phyloP scores from a whole-genome alignment of 192 early-diverging fungal genomes.

The Coemansia sp. region DNA sequence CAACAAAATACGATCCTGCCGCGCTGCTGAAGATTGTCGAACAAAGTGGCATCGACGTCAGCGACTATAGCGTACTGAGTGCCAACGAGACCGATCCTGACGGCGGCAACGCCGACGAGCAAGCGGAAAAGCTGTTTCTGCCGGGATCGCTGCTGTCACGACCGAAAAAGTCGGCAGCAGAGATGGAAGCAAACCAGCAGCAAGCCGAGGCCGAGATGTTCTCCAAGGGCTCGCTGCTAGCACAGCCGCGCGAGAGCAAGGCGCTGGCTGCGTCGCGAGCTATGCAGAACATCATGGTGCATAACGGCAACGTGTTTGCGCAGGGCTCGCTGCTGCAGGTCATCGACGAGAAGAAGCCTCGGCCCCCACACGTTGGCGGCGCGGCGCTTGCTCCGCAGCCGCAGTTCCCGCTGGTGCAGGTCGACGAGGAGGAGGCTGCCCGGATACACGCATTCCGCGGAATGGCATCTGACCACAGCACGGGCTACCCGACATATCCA shows the following conservation, averaged over 20 bases:
- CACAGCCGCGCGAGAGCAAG: conserved; percentile 48
- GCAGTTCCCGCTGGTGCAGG: conserved; percentile 36
- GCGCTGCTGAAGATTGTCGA: conserved; percentile 30
- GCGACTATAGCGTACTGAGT: conserved; percentile 31
- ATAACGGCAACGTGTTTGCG: conserved; percentile 45
- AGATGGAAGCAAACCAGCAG: conserved; percentile 14
- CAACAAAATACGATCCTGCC: conserved; percentile 30
- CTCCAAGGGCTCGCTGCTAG: conserved; percentile 44
- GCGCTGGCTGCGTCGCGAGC: conserved; percentile 47
- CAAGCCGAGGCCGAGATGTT: conserved; percentile 26
- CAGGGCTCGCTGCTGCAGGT: conserved; percentile 43
- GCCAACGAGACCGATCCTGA: background rate
- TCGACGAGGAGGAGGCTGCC: conserved; percentile 8
- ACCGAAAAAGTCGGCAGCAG: conserved; percentile 23
- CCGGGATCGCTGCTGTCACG: conserved; percentile 46
- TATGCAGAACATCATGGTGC: conserved; percentile 43
- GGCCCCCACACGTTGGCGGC: conserved; percentile 37
- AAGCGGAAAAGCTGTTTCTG: conserved; percentile 19
- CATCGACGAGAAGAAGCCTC: conserved; percentile 29
- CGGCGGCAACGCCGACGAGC: conserved; percentile 8
- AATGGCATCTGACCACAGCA: background rate
- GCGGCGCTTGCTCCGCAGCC: conserved; percentile 9
- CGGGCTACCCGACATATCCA: background rate
- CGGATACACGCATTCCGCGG: background rate
- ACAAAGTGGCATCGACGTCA: conserved; percentile 35